Evolutionary conservation across 2,329 filamentous ascomycete genomes (phyloP), one percentile per base, ranked within the genome.

Genomic region (Diaporthe sp.): DNA sequence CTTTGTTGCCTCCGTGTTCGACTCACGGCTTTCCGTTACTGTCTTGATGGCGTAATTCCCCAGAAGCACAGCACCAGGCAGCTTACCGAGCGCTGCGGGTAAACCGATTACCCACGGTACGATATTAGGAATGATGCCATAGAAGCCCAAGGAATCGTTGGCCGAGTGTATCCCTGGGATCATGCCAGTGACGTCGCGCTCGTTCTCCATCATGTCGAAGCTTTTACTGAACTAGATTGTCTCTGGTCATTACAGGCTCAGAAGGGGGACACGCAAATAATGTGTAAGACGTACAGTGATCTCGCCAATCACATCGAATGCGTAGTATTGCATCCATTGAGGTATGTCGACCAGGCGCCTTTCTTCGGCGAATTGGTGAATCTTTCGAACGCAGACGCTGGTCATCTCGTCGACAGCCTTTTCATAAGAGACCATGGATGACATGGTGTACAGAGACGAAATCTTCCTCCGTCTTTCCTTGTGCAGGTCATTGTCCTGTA

Each of bases 251-350:
- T 15, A 10, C 6, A 9, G 6, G 22, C 39, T 42, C 58, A 42
- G 9, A 13, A 42, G 3, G 13, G n/a, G 4, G 19, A 13, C 37
- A 39, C 2, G 19, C 6, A 6, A 7, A 34, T 31, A 7, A 39
- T 17, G 8, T 25, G 2, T 19, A 19, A 15, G 25, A 25, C 58
- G 10, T 61, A 62, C 58, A 12, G 58, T 62, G 15, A 62, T 62
- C 13, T 62, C 37, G 15, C 37, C 37, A 10, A 62, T 62, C 4
- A 62, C 58, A 62, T 62, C 58, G 10, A 62, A 62, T 4, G 58
- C 58, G 13, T 62, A 62, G 37, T 62, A 62, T 15, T 62, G 58
- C 58, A 62, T 17, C 58, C 58, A 62, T 42, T 61, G 58, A 19
- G 58, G 58, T 42, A 62, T 44, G 17, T 44, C 12, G n/a, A 62